Base-by-base conservation (phyloP, 2,329 filamentous ascomycete genomes). In the Ophiocordyceps camponoti-rufipedis region DNA sequence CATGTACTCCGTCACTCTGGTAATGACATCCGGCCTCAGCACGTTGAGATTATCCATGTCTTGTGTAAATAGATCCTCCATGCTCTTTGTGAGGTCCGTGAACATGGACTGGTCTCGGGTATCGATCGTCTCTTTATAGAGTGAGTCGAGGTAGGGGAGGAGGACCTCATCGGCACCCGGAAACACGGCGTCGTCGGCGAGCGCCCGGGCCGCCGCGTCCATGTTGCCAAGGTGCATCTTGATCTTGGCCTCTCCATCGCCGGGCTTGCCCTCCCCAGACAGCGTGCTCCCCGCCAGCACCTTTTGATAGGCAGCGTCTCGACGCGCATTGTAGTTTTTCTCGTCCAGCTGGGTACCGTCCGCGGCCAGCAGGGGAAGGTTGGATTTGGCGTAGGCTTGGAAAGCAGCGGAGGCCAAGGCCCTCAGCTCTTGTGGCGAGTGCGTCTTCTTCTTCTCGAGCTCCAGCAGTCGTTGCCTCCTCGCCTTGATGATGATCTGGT, bases 11-110 rank as follows among this genome's bases (percentile, higher is more conserved):
- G 87, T 94, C n/a, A 95, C 89, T 47, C 88, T 71, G 0, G 87
- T 94, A 28, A 94, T 68, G 32, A 82, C 74, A 55, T 93, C 83
- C 0, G 89, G 87, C 19, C 80, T 72, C 38, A 89, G 69, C 11
- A 94, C 85, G 55, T 96, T 96, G 44, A 96, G 67, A 7, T 79
- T 78, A 49, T 78, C 73, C 81, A 96, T 88, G 55, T 96, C 89
- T 47, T 83, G 78, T 58, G 84, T 82, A 62, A 95, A 96, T 13
- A 85, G 74, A n/a, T 75, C 69, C 61, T 95, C 89, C 67, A 87
- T 94, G 56, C 80, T 81, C 60, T 83, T 74, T 0, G 89, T 94
- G 28, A 96, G 72, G 50, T 84, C 78, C 3, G 84, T 91, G 62
- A 94, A 95, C 48, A 95, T 88, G 45, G 68, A 71, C 57, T 80